These are phyloP conservation scores for Fusarium odoratissimum DNA, from an alignment of 2,329 filamentous ascomycete genomes.

Conservation along the genomic window DNA sequence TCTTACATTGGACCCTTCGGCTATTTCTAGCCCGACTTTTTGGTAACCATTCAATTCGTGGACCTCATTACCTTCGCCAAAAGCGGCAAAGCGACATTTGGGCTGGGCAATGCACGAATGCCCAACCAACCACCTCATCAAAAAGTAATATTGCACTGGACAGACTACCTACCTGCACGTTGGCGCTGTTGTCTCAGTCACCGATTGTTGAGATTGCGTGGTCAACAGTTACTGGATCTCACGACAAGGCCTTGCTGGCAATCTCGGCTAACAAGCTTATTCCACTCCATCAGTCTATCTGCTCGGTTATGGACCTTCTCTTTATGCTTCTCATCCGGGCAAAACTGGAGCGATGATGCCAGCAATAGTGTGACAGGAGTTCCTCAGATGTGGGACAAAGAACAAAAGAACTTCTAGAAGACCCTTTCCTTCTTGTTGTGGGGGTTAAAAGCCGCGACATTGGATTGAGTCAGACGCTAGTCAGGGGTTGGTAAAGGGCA, in stretches of 20 bases:
- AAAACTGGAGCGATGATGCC: constrained; percentile 25
- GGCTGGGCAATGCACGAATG: constrained; percentile 37
- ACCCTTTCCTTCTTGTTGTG: constrained; percentile 24
- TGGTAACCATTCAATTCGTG: background rate
- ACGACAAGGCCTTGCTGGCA: background rate
- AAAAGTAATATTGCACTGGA: background rate
- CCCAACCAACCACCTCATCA: constrained; percentile 39
- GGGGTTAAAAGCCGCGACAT: constrained; percentile 11
- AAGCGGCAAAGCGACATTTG: constrained; percentile 24
- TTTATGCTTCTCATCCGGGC: constrained; percentile 27
- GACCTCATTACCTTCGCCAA: constrained; percentile 14
- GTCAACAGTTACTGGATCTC: constrained; percentile 6
- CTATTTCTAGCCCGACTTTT: background rate
- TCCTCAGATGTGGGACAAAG: constrained; percentile 17
- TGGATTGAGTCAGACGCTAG: constrained; percentile 34
- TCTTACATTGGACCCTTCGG: constrained; percentile 2
- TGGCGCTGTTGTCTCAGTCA: constrained; percentile 19
- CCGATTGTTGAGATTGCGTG: constrained; percentile 17
- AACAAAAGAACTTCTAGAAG: constrained; percentile 35
- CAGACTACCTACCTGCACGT: background rate
- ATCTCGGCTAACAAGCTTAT: constrained; percentile 13
- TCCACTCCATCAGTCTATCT: background rate
- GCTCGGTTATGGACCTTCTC: constrained; percentile 16
- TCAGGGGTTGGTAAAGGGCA: constrained; percentile 15
- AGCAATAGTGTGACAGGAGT: constrained; percentile 11